Conservation (phyloP, 179 eudicot genomes). For the Silene vulgaris region DNA sequence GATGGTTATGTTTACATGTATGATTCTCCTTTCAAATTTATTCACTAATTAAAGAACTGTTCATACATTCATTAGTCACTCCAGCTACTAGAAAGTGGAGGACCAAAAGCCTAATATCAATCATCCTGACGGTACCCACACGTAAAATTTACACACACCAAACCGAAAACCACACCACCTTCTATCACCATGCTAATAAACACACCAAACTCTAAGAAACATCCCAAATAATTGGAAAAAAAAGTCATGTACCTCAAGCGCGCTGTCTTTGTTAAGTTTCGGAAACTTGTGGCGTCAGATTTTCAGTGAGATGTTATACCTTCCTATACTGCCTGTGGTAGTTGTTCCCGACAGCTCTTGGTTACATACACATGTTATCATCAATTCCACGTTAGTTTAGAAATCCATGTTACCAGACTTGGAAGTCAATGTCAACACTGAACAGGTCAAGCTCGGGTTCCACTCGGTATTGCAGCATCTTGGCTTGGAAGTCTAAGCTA, state of each 20-base stretch:
- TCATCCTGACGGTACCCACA: constrained; percentile 11
- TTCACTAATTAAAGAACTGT: constrained; percentile 22
- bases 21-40: constrained; percentile 28
- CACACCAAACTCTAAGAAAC: constrained; percentile 24
- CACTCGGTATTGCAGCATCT: constrained; percentile 12
- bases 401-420: background rate
- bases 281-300: constrained; percentile 21
- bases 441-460: background rate
- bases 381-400: constrained; percentile 4
- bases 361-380: constrained; percentile 14
- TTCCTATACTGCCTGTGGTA: constrained; percentile 19
- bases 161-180: constrained; percentile 22
- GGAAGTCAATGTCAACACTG: constrained; percentile 12
- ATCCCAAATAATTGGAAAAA: constrained; percentile 15
- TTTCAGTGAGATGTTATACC: constrained; percentile 14
- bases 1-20: constrained; percentile 15
- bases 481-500: constrained; percentile 1
- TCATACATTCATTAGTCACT: constrained; percentile 24
- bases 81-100: constrained; percentile 19
- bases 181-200: constrained; percentile 18
- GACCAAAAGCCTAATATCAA: constrained; percentile 10
- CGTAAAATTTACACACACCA: constrained; percentile 29
- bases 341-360: constrained; percentile 18
- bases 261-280: constrained; percentile 13
- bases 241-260: constrained; percentile 18